Evolutionary conservation across 805 yeast species (phyloP), one percentile per base, ranked within the genome.

Genomic region (Yarrowia porcina): DNA sequence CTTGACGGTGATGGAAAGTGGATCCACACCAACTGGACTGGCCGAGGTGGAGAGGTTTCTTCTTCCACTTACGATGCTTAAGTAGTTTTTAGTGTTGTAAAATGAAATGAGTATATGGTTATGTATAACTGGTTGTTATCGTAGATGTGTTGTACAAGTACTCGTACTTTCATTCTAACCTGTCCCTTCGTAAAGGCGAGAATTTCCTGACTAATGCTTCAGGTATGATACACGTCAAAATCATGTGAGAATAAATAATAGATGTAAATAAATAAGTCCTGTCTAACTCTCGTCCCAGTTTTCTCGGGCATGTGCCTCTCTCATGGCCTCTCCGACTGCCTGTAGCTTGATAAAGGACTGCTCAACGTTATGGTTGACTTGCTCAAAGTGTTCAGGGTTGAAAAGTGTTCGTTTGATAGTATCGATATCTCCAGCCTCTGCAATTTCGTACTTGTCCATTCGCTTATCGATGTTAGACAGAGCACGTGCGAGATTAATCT

Each of bases 11-110:
- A 79, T 75, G 94, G 83, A 73, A 80, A 84, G 70, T 86, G 87
- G 82, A 88, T 93, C 78, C 99, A 93, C 82, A 83, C 94, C 75
- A 93, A 93, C 94, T 93, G 99, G 99, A 93, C 98, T 69, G 98
- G 98, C 78, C 86, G 85, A 74, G 98, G 99, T 80, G 99, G 99
- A 83, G 87, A 94, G 80, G 89, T 92, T 70, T 89, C 97, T 71
- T 97, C 99, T 67, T 81, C 96, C 56, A 90, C 96, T 72, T 93
- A 93, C 80, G 87, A 87, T 73, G 98, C 97, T 79, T 93, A 83
- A 78, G 66, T 63, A 54, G 61, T 56, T 32, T 56, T 56, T 63
- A 21, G 49, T 56, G 20, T 56, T 39, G 47, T 56, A 39, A 56
- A 56, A 56, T 56, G 47, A 39, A 38, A 30, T 28, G 49, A 39